These are phyloP conservation scores for Microsporum audouinii DNA, from an alignment of 2,329 filamentous ascomycete species.

Conservation along the genomic window DNA sequence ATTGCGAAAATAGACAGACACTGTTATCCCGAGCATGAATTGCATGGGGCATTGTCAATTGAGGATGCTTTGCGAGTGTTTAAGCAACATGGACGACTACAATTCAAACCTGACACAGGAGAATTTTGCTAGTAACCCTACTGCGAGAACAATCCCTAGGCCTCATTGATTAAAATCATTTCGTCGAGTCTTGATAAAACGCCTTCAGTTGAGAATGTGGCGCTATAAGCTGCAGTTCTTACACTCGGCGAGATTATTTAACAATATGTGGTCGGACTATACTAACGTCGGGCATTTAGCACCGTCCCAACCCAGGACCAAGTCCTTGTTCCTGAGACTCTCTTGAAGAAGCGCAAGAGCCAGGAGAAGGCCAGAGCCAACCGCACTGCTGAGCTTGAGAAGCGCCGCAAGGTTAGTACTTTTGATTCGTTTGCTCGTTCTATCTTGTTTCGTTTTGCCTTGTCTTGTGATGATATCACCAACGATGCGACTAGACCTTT, in stretches of 20 bases:
- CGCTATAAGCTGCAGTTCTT: constrained; percentile 80
- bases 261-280: constrained; percentile 62
- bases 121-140: constrained; percentile 19
- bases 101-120: background rate
- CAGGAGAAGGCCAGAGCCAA: constrained; percentile 98
- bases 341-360: constrained; percentile 99
- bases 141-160: constrained; percentile 14
- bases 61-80: constrained; percentile 38
- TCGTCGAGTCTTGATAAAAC: constrained; percentile 61
- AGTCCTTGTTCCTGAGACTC: constrained; percentile 95
- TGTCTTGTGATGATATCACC: constrained; percentile 73
- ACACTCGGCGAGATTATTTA: constrained; percentile 66
- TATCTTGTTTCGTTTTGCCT: constrained; percentile 9
- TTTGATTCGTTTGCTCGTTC: background rate
- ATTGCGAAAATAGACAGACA: constrained; percentile 37
- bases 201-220: constrained; percentile 73
- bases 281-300: constrained; percentile 54
- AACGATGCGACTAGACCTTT: constrained; percentile 79
- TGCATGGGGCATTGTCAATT: constrained; percentile 63
- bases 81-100: constrained; percentile 17
- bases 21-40: constrained; percentile 41
- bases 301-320: constrained; percentile 89
- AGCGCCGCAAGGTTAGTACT: constrained; percentile 77
- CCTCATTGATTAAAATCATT: constrained; percentile 70
- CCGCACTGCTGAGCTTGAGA: constrained; percentile 63